Conservation (phyloP, 2,329 filamentous ascomycete species). For the Trichoderma sp. region DNA sequence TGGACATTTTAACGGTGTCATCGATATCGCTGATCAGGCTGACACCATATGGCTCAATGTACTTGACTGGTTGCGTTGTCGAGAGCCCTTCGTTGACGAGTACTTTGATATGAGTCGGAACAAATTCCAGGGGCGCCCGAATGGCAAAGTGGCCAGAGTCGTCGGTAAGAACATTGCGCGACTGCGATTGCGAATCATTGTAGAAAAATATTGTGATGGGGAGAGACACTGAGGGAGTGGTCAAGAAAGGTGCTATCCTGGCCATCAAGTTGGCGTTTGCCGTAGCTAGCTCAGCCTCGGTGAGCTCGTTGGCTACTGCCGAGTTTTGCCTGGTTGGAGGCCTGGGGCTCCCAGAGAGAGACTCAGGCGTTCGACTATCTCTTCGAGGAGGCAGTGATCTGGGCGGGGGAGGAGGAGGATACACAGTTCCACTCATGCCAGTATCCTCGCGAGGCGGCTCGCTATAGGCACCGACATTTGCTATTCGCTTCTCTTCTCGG, state of each 20-base stretch:
- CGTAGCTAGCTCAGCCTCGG: slow-evolving; percentile 71
- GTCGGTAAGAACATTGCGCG: slow-evolving; percentile 82
- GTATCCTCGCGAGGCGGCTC: slow-evolving; percentile 60
- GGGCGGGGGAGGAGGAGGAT: neutral
- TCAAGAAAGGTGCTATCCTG: slow-evolving; percentile 85
- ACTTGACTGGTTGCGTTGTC: slow-evolving; percentile 73
- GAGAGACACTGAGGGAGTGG: slow-evolving; percentile 74
- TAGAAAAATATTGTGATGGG: slow-evolving; percentile 96
- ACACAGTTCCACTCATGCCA: slow-evolving; percentile 33
- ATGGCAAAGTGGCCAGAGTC: slow-evolving; percentile 86
- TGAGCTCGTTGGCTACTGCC: slow-evolving; percentile 62
- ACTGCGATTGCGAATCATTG: slow-evolving; percentile 80
- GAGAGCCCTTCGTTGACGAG: slow-evolving; percentile 85
- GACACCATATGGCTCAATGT: slow-evolving; percentile 79
- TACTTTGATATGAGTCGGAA: slow-evolving; percentile 87
- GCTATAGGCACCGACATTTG: slow-evolving; percentile 73
- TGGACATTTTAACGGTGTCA: slow-evolving; percentile 95
- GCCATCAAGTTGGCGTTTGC: slow-evolving; percentile 90
- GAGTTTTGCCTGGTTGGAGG: slow-evolving; percentile 45
- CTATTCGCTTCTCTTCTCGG: slow-evolving; percentile 70
- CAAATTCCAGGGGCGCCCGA: slow-evolving; percentile 80
- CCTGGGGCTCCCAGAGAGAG: slow-evolving; percentile 50
- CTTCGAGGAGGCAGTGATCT: neutral
- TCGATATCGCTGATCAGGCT: slow-evolving; percentile 98
- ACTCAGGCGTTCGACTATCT: slow-evolving; percentile 40